A percentile compares a stretch with the other conserved stretches of the same genome.
Evolutionary conservation across 768 basidiomycete genomes (phyloP).

Genomic region (Lentinus brumalis): DNA sequence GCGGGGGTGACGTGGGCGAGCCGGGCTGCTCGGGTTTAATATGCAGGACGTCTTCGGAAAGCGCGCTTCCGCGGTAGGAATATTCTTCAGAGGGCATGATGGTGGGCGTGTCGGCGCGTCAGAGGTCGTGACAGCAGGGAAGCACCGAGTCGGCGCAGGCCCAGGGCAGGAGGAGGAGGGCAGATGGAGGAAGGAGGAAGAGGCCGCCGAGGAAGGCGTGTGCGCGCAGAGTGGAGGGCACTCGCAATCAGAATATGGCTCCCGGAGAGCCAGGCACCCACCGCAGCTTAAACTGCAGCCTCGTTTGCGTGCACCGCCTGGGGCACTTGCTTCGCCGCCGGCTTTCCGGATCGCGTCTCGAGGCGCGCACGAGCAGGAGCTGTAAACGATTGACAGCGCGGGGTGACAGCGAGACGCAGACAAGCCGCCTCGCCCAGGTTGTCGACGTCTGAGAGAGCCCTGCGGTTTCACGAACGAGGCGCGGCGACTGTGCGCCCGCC

Average conservation of each 20-base stretch:
- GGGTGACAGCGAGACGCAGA: too few relatives aligned
- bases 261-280: not conserved
- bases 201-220: not conserved
- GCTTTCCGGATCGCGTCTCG: not conserved
- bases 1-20: conserved; percentile 2
- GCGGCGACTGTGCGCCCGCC: too few relatives aligned
- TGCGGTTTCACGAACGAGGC: not conserved
- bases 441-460: not conserved
- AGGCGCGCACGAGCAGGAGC: not conserved
- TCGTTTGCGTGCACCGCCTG: conserved; percentile 10
- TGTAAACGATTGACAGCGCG: too few relatives aligned
- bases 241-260: not conserved
- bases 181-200: not conserved
- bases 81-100: conserved; percentile 2
- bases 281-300: not conserved
- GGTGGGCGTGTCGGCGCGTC: conserved; percentile 5
- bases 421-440: too few relatives aligned
- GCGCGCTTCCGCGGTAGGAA: not conserved
- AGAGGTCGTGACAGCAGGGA: conserved; percentile 10
- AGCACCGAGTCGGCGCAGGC: not conserved
- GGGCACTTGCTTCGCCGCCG: not conserved
- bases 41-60: not conserved
- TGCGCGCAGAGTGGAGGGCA: not conserved
- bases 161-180: not conserved
- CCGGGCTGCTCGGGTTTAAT: not conserved